phyloP scores from a whole-genome alignment of 768 basidiomycete species.

The Tulasnella sp. region DNA sequence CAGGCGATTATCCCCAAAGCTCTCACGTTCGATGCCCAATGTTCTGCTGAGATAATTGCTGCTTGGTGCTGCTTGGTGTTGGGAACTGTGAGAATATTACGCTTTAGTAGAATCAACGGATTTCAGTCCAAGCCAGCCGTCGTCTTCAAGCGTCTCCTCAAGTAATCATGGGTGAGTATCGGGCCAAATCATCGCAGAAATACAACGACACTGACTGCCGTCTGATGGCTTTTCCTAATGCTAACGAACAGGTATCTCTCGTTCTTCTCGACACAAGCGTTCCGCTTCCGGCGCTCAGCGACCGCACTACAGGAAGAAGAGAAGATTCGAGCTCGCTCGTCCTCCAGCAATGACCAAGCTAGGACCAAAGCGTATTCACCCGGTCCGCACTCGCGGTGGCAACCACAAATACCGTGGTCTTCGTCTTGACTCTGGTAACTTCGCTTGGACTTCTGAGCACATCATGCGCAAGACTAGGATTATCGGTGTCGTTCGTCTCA shows the following conservation, averaged over 20 bases:
- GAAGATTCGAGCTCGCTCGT: slow-evolving; percentile 99
- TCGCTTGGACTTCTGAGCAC: slow-evolving; percentile 97
- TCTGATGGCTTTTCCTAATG: background rate
- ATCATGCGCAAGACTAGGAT: slow-evolving; percentile 94
- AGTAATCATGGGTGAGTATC: slow-evolving; percentile 28
- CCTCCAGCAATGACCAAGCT: slow-evolving; percentile 98
- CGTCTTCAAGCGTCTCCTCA: slow-evolving; percentile 18
- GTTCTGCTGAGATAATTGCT: background rate
- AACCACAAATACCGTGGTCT: slow-evolving; percentile 95
- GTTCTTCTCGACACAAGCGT: slow-evolving; percentile 96
- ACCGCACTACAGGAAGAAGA: slow-evolving; percentile 98
- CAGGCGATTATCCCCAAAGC: background rate
- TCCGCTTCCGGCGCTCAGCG: slow-evolving; percentile 90
- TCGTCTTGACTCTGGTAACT: slow-evolving; percentile 96
- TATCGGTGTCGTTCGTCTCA: slow-evolving; percentile 82
- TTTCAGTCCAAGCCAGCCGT: slow-evolving; percentile 18
- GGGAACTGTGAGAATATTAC: slow-evolving; percentile 6
- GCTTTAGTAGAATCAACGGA: slow-evolving; percentile 25
- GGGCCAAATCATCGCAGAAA: background rate
- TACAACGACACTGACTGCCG: background rate
- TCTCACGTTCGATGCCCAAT: background rate
- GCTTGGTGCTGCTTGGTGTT: background rate
- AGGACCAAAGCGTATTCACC: slow-evolving; percentile 92
- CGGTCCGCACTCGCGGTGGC: slow-evolving; percentile 93
- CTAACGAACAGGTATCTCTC: slow-evolving; percentile 81